Base-by-base conservation (phyloP, 139 green algal genomes). In the Diplosphaera chodatii region DNA sequence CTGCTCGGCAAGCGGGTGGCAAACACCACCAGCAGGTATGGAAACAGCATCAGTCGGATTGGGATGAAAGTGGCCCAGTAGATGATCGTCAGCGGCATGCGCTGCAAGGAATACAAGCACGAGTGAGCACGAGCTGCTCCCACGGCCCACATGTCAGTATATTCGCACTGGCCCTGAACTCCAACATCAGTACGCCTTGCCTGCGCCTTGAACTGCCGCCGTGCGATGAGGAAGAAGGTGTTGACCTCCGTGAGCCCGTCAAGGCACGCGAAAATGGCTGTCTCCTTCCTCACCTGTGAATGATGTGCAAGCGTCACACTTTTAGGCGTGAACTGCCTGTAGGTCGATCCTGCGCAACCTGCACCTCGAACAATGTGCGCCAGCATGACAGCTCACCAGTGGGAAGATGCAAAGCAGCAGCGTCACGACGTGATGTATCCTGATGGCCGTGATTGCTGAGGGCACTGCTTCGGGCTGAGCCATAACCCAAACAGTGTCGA, bases 141-240 rank as follows among this genome's bases (percentile, higher is more conserved):
- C 16, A 23, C 18, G 48, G 3, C 10, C 13, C 48, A 59, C 22
- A 59, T 59, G 37, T 48, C 37, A 59, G 48, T 25, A 59, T 48
- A 13, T 48, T 8, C 37, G 37, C 10, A 13, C 37, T 8, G 10
- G 37, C 13, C 10, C 37, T 13, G 13, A 48, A 13, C 37, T 48
- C 10, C 37, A 48, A 48, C 10, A 48, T 13, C 8, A 28, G 67
- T 32, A 64, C 28, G 22, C 32, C 18, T 32, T 23, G n/a, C 70
- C 21, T 70, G 63, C 6, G 63, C 40, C 28, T 62, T 67, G 20
- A 34, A 76, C 68, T 86, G 80, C 48, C 83, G 68, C 28, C 77
- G 40, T 30, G 80, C 83, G 30, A 88, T 88, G 13, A 88, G 65
- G 63, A 88, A 88, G 69, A 84, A 83, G 2, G 83, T 88, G 68